phyloP scores from a whole-genome alignment of 257 asterid genomes.

The Primulina eburnea region DNA sequence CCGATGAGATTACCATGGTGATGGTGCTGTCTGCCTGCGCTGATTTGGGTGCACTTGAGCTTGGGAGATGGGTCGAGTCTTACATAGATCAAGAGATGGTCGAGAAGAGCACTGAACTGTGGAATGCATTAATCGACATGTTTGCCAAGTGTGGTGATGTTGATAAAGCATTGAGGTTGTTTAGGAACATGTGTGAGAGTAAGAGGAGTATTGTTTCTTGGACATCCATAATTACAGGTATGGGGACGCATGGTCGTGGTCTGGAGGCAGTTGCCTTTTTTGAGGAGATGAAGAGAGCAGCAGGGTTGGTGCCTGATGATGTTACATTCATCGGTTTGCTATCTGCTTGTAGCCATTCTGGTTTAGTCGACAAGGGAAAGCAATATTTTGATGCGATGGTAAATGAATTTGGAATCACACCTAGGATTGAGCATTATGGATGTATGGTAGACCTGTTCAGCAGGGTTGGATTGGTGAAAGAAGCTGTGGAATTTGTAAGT shows the following conservation, averaged over 20 bases:
- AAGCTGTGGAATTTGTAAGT: slow-evolving; percentile 56
- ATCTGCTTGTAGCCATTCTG: slow-evolving; percentile 84
- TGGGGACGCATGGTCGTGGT: slow-evolving; percentile 74
- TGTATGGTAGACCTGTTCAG: slow-evolving; percentile 81
- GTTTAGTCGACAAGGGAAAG: slow-evolving; percentile 60
- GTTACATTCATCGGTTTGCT: slow-evolving; percentile 69
- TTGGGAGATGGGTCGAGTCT: slow-evolving; percentile 70
- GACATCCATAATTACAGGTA: slow-evolving; percentile 63
- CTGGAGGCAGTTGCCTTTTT: slow-evolving; percentile 54
- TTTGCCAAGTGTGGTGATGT: slow-evolving; percentile 82
- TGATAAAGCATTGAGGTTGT: slow-evolving; percentile 53
- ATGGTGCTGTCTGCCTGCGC: slow-evolving; percentile 69
- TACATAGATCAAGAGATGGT: slow-evolving; percentile 52
- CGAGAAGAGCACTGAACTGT: slow-evolving; percentile 43
- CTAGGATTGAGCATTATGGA: slow-evolving; percentile 81
- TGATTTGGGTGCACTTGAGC: slow-evolving; percentile 67
- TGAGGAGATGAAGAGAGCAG: slow-evolving; percentile 57
- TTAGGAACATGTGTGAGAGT: slow-evolving; percentile 40
- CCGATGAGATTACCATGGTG: slow-evolving; percentile 73
- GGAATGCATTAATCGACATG: slow-evolving; percentile 74
- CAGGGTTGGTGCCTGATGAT: slow-evolving; percentile 51
- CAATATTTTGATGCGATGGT: slow-evolving; percentile 50
- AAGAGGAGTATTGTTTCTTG: slow-evolving; percentile 70
- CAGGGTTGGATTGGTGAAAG: slow-evolving; percentile 59
- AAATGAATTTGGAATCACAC: slow-evolving; percentile 47